Conservation (phyloP, 306 rosid genomes). For the Rubus idaeus region DNA sequence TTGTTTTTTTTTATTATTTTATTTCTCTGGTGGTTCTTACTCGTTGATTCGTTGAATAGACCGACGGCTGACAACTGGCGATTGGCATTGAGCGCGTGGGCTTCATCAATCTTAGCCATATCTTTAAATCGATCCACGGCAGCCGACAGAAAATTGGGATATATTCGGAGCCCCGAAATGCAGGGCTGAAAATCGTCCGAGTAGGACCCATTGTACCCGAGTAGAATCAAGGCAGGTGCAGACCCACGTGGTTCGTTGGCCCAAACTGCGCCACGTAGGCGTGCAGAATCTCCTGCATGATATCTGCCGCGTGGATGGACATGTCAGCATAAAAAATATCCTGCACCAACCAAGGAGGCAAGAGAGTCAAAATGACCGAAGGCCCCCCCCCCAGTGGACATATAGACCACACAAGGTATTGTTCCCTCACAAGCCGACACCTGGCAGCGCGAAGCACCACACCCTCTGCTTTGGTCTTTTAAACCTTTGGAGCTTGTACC, state of each 20-base stretch:
- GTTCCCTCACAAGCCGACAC: slow-evolving; percentile 47
- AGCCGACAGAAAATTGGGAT: background rate
- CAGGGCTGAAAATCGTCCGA: slow-evolving; percentile 11
- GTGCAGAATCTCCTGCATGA: slow-evolving; percentile 35
- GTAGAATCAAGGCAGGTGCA: background rate
- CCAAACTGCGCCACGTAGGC: slow-evolving; percentile 22
- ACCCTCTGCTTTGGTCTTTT: slow-evolving; percentile 14
- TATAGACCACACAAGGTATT: slow-evolving; percentile 32
- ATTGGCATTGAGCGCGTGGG: background rate
- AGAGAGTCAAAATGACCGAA: background rate
- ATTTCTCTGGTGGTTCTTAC: too few relatives aligned
- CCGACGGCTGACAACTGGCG: background rate
- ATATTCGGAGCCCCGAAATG: slow-evolving; percentile 7
- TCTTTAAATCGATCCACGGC: background rate
- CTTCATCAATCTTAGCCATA: slow-evolving; percentile 3
- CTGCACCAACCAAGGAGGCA: slow-evolving; percentile 9
- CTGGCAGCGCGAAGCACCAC: slow-evolving; percentile 55
- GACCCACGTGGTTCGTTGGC: slow-evolving; percentile 20
- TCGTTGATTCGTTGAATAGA: background rate
- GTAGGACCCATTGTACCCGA: background rate
- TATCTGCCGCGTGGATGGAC: slow-evolving; percentile 24
- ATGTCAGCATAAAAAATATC: slow-evolving; percentile 28
- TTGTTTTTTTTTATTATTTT: too few relatives aligned
- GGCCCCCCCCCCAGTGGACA: background rate
- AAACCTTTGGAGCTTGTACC: background rate